These are phyloP conservation scores for Tetrahymena thermophila DNA, from an alignment of 73 alveolate species.

Conservation along the genomic window DNA sequence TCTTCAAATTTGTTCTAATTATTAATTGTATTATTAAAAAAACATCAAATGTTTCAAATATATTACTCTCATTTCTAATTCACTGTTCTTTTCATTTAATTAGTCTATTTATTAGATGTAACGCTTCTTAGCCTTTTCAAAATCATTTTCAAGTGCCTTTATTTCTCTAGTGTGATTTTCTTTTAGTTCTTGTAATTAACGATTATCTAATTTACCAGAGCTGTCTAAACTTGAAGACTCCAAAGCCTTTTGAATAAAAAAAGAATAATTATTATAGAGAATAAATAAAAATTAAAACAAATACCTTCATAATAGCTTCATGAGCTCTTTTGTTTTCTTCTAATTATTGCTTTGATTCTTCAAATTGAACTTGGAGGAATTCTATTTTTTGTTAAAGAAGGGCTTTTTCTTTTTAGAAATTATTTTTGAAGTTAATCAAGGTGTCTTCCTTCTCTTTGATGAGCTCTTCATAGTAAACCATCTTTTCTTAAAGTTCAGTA, in stretches of 20 bases:
- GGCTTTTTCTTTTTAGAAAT: slow-evolving; percentile 24
- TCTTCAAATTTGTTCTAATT: slow-evolving; percentile 23
- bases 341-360: slow-evolving; percentile 22
- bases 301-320: slow-evolving; percentile 29
- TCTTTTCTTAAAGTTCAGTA: slow-evolving; percentile 19
- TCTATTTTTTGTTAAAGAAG: slow-evolving; percentile 27
- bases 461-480: slow-evolving; percentile 1
- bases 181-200: slow-evolving; percentile 18
- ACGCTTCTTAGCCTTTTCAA: slow-evolving; percentile 18
- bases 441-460: slow-evolving; percentile 25
- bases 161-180: slow-evolving; percentile 35
- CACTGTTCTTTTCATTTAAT: slow-evolving; percentile 38
- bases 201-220: slow-evolving; percentile 23
- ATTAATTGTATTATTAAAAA: neutral
- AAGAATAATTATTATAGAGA: neutral
- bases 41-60: neutral
- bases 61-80: slow-evolving; percentile 15
- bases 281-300: neutral
- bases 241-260: neutral
- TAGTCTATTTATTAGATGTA: slow-evolving; percentile 14
- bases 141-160: slow-evolving; percentile 12
- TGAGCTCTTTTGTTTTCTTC: slow-evolving; percentile 45
- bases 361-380: slow-evolving; percentile 32
- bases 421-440: neutral
- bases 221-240: slow-evolving; percentile 25